Evolutionary conservation across 2,329 filamentous ascomycete species (phyloP).

Genomic region (Verticillium dahliae): DNA sequence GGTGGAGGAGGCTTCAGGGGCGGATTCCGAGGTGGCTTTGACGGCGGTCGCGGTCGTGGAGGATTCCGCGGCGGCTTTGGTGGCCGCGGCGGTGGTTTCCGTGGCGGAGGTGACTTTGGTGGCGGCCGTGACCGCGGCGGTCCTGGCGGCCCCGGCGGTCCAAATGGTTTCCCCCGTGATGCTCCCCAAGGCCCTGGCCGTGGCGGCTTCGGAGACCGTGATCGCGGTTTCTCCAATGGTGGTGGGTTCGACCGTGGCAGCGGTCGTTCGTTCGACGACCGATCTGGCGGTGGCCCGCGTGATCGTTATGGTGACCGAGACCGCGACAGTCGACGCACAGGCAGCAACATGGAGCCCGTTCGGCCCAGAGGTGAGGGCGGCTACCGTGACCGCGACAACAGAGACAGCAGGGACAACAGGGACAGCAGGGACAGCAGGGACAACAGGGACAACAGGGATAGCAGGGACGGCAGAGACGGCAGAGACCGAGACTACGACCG

Average conservation of each 20-base stretch:
- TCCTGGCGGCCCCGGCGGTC: slow-evolving; percentile 18
- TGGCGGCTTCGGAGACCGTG: slow-evolving; percentile 30
- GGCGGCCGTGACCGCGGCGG: slow-evolving; percentile 28
- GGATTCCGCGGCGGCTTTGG: slow-evolving; percentile 43
- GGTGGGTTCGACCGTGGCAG: slow-evolving; percentile 50
- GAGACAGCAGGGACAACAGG: slow-evolving; percentile 20
- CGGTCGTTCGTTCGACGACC: slow-evolving; percentile 16
- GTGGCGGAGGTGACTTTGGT: slow-evolving; percentile 37
- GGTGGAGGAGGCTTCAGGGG: slow-evolving; percentile 44
- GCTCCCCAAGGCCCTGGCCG: slow-evolving; percentile 55
- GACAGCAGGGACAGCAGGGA: slow-evolving; percentile 30
- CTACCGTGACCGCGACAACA: slow-evolving; percentile 30
- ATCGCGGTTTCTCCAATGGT: slow-evolving; percentile 26
- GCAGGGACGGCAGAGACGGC: slow-evolving; percentile 31
- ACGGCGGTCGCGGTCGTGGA: slow-evolving; percentile 24
- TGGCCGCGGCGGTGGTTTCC: slow-evolving; percentile 39
- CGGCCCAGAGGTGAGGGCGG: slow-evolving; percentile 56
- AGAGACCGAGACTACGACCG: slow-evolving; percentile 42
- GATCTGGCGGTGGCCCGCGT: slow-evolving; percentile 38
- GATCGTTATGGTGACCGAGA: slow-evolving; percentile 19
- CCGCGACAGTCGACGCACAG: slow-evolving; percentile 43
- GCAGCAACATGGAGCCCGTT: slow-evolving; percentile 81
- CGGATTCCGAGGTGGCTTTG: slow-evolving; percentile 33
- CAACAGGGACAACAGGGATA: slow-evolving; percentile 15
- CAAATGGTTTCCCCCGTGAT: slow-evolving; percentile 46